Base-by-base conservation (phyloP, 371 early-diverging fungal species). In the Basidiobolus meristosporus region DNA sequence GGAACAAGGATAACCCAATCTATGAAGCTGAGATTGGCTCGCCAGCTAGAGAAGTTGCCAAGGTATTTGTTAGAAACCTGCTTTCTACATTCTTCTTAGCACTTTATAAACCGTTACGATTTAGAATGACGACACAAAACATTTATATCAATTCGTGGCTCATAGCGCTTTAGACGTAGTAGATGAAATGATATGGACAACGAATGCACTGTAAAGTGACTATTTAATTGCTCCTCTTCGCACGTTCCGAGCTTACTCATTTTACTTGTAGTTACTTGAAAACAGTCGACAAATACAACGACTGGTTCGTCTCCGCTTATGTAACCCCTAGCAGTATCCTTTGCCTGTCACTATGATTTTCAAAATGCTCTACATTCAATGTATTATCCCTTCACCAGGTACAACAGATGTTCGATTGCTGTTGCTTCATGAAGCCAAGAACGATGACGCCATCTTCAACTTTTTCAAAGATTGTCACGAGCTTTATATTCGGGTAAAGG, bases 161-260 rank as follows among this genome's bases (percentile, higher is more conserved):
- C 93, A 97, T 54, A 77, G 93, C 1, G 88, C 93, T 12, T 69
- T 97, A 31, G 97, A 97, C 59, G 68, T 91, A 26, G 83, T 96
- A 9, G 95, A 93, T 46, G 97, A 92, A 50, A 65, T 80, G 18
- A 78, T 80, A 51, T 88, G 85, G 87, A 69, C 59, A 35, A 81
- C 82, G 17, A 81, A 65, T 39, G 66, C 76, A 30, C 78, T 81
- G 86, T 86, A 69, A 44, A 51, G 12, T 15, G 10, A 12, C 12
- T 26, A 30, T 39, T 1, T n/a, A 17, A 36, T 2, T 1, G 3
- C 36, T 18, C 23, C 37, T 38, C 29, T 29, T 30, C 0, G 31
- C 33, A 16, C 22, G 17, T 26, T 20, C 12, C 23, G 29, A 11
- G 17, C 20, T 19, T 4, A 23, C 39, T 47, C 17, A 7, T 40